These are phyloP conservation scores for Hericium erinaceus DNA, from an alignment of 768 basidiomycete species.

Conservation along the genomic window DNA sequence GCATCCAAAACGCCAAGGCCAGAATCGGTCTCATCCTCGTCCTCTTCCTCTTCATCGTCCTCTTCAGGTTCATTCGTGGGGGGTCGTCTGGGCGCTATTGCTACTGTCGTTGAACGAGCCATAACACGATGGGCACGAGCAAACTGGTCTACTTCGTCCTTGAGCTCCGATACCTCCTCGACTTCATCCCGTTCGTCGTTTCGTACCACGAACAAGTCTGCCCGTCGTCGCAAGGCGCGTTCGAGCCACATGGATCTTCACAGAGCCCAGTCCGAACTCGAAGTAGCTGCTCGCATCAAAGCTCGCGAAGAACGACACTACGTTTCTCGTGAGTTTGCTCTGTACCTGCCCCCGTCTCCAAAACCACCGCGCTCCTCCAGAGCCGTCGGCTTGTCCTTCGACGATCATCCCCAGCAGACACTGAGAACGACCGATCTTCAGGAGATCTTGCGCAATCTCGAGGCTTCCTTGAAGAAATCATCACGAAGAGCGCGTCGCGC, in stretches of 20 bases:
- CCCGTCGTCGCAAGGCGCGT: constrained; percentile 36
- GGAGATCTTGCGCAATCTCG: constrained; percentile 10
- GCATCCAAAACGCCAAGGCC: constrained; percentile 21
- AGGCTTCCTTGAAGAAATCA: constrained; percentile 8
- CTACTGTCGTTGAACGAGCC: constrained; percentile 59
- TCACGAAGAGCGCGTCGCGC: neutral
- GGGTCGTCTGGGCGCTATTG: constrained; percentile 25
- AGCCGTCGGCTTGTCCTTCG: neutral
- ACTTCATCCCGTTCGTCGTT: constrained; percentile 32
- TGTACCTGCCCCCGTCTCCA: constrained; percentile 47
- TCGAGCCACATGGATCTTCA: constrained; percentile 39
- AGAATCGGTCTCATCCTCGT: constrained; percentile 17
- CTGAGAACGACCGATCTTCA: constrained; percentile 15
- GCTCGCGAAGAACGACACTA: constrained; percentile 53
- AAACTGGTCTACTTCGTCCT: constrained; percentile 35
- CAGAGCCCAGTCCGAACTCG: constrained; percentile 45
- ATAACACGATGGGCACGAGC: constrained; percentile 65
- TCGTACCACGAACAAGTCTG: constrained; percentile 26
- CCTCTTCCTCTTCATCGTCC: constrained; percentile 26
- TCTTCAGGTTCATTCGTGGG: constrained; percentile 29
- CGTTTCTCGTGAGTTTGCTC: constrained; percentile 52
- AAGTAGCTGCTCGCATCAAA: constrained; percentile 53
- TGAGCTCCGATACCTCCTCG: constrained; percentile 28
- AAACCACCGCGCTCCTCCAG: neutral
- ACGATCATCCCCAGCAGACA: constrained; percentile 5